A percentile compares a stretch with the other conserved stretches of the same genome.
These are phyloP conservation scores for Kodamaea hsintzibuensis DNA, from an alignment of 805 yeast genomes.

Conservation along the genomic window DNA sequence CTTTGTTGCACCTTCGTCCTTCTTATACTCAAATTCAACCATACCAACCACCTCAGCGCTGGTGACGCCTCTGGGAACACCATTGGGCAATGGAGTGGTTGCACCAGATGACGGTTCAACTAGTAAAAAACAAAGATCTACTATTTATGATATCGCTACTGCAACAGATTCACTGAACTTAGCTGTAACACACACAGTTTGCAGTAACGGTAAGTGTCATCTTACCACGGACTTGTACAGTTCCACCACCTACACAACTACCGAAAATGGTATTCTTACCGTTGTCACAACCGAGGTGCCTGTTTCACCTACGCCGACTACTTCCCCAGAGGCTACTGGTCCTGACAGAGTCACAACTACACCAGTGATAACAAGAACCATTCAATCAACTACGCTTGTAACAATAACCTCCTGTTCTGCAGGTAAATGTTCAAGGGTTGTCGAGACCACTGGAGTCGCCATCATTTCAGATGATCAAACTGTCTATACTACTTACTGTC, in stretches of 20 bases:
- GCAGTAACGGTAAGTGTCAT: slow-evolving; percentile 31
- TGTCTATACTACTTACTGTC: slow-evolving; percentile 17
- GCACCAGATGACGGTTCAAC: not conserved
- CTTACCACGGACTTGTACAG: slow-evolving; percentile 36
- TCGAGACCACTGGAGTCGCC: slow-evolving; percentile 35
- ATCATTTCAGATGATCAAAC: slow-evolving; percentile 16
- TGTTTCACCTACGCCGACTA: slow-evolving; percentile 3
- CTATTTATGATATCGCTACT: slow-evolving; percentile 25
- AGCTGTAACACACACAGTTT: slow-evolving; percentile 31
- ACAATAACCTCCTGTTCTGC: slow-evolving; percentile 42
- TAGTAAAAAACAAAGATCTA: slow-evolving; percentile 11
- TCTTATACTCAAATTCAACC: slow-evolving; percentile 12
- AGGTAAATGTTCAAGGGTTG: slow-evolving; percentile 27
- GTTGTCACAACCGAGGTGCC: slow-evolving; percentile 37
- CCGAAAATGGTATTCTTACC: slow-evolving; percentile 41
- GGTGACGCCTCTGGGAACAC: not conserved
- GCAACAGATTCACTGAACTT: slow-evolving; percentile 20
- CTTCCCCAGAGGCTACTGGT: not conserved
- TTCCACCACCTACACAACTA: slow-evolving; percentile 35
- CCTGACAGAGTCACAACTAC: not conserved
- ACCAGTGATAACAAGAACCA: slow-evolving; percentile 18
- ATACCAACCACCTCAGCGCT: slow-evolving; percentile 1
- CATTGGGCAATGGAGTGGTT: not conserved
- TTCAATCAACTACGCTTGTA: slow-evolving; percentile 25
- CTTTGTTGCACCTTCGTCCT: slow-evolving; percentile 13